Conservation (phyloP, 164 flowering plant species). For the Platanus orientalis region DNA sequence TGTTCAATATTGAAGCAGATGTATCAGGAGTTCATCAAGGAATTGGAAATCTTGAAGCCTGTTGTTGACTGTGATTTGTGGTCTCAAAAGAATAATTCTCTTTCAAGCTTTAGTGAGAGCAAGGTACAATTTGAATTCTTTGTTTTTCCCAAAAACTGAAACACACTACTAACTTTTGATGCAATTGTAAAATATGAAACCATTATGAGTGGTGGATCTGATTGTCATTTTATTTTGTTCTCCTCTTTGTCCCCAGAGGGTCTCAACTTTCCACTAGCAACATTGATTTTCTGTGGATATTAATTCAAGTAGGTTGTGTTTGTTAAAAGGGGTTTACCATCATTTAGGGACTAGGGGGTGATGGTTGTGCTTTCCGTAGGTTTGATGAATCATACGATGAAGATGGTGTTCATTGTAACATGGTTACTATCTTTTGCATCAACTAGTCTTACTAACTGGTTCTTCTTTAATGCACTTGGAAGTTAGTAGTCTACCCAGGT, state of each 20-base stretch:
- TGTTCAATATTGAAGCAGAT: conserved; percentile 18
- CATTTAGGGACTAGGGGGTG: too few relatives aligned
- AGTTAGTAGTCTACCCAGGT: background rate
- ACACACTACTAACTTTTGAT: background rate
- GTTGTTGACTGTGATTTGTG: conserved; percentile 2
- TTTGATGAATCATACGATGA: too few relatives aligned
- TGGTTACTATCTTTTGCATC: background rate
- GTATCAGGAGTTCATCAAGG: conserved; percentile 22
- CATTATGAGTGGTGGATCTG: too few relatives aligned
- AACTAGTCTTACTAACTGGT: background rate
- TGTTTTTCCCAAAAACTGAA: background rate
- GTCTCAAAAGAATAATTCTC: background rate
- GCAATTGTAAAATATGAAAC: too few relatives aligned
- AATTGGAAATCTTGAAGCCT: conserved; percentile 26
- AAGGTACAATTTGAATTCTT: conserved; percentile 13
- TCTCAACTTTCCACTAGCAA: too few relatives aligned
- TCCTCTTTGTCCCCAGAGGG: background rate
- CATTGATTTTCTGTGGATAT: too few relatives aligned
- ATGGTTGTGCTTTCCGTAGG: too few relatives aligned
- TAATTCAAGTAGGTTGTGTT: too few relatives aligned
- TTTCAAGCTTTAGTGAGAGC: conserved; percentile 4
- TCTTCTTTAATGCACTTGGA: background rate
- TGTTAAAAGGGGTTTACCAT: too few relatives aligned
- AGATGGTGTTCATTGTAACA: background rate
- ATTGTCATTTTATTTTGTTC: background rate